These are phyloP conservation scores for Penicillium alfredii DNA, from an alignment of 495 filamentous ascomycete species.

Conservation along the genomic window DNA sequence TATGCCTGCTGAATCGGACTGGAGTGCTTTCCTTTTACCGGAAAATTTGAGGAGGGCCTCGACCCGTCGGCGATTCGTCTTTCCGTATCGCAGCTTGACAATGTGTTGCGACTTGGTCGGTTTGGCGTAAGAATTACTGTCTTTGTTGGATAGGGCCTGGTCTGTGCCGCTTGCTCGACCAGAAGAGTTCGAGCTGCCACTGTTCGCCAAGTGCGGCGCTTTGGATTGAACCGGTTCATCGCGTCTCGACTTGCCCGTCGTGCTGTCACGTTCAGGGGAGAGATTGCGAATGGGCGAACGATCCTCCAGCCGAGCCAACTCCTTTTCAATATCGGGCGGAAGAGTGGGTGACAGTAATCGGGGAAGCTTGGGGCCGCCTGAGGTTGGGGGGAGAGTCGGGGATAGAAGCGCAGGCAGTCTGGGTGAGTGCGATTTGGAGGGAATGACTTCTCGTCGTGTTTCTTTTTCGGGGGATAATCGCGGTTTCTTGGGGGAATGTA, in stretches of 20 bases:
- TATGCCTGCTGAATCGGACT: constrained; percentile 23
- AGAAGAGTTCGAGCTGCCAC: constrained; percentile 7
- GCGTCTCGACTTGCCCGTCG: constrained; percentile 5
- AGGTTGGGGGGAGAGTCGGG: constrained; percentile 37
- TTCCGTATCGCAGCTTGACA: constrained; percentile 38
- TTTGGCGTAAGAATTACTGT: not conserved
- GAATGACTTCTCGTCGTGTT: constrained; percentile 14
- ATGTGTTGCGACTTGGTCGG: constrained; percentile 17
- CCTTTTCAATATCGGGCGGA: constrained; percentile 45
- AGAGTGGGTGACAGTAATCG: constrained; percentile 42
- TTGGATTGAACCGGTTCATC: constrained; percentile 5
- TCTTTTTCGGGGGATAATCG: constrained; percentile 28
- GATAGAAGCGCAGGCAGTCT: constrained; percentile 36
- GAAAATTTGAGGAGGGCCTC: constrained; percentile 41
- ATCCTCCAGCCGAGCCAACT: constrained; percentile 33
- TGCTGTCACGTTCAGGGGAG: constrained; percentile 13
- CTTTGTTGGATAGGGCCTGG: not conserved
- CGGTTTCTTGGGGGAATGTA: constrained; percentile 25
- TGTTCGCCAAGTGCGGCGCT: constrained; percentile 4
- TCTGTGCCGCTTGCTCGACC: too few relatives aligned
- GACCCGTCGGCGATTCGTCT: constrained; percentile 36
- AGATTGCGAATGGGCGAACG: constrained; percentile 11
- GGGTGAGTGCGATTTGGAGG: constrained; percentile 20
- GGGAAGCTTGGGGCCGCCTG: constrained; percentile 28
- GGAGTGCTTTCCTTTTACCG: constrained; percentile 32